Evolutionary conservation across 208 protist species (phyloP), one percentile per base, ranked within the genome.

Genomic region (Trypanosoma mega): DNA sequence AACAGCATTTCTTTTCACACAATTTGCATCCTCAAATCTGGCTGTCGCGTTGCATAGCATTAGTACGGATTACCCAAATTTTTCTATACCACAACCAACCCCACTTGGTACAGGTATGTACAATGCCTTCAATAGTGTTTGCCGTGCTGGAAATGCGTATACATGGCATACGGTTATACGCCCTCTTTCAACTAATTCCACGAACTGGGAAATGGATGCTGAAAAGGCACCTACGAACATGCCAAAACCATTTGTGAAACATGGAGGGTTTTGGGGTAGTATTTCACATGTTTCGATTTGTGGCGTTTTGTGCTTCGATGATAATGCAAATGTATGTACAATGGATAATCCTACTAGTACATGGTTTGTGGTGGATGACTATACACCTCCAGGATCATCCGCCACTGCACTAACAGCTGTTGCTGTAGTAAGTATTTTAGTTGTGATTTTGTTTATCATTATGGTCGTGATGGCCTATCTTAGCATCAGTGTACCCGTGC

Each of bases 401-500:
- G 41, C 54, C 34, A 45, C 37, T 16, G 43, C 68, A 20, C 68
- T 44, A 52, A 81, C 43, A 74, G 63, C 75, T 9, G 68, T 85
- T 9, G 71, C 58, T 6, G 52, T 58, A 4, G 49, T 94, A 37
- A 81, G 76, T 64, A 76, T 80, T 33, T 50, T 73, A 16, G 79
- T 76, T 24, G 60, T 87, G 3, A 43, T 85, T 12, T 24, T 90
- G 34, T 88, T 90, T 48, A 72, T 73, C 20, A 37, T 75, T 33
- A 67, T 90, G 20, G 36, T 90, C 45, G 36, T 80, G 5, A 44
- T 87, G 41, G 69, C 68, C 20, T 92, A 92, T 68, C 24, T 92
- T 50, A 90, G 85, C 59, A 83, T 94, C 44, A 82, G 71, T 44
- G 69, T 82, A 14, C 88, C 88, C 2, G 65, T 94, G 1, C 51